phyloP scores from a whole-genome alignment of 768 basidiomycete species.

The Fomitopsis pulvina region DNA sequence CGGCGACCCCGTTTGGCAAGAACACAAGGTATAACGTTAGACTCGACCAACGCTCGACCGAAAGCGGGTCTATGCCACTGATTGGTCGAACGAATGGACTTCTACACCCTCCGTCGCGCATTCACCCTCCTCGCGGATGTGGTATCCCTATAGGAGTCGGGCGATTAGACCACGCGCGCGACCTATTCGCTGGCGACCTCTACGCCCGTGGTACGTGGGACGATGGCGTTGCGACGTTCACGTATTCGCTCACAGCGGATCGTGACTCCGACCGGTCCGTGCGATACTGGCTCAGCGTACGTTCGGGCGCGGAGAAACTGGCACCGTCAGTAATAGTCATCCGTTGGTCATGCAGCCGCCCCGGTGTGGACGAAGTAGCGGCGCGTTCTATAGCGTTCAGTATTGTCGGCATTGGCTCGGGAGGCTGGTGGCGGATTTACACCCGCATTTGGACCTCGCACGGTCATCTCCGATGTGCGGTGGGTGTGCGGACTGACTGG shows the following conservation, averaged over 20 bases:
- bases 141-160: not conserved
- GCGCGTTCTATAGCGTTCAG: not conserved
- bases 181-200: not conserved
- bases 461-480: not conserved
- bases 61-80: too few species aligned
- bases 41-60: not conserved
- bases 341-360: not conserved
- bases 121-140: not conserved
- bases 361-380: not conserved
- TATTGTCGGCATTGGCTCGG: not conserved
- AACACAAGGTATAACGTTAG: not conserved
- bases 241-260: not conserved
- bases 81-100: not conserved
- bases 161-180: not conserved
- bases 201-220: not conserved
- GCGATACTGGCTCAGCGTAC: too few species aligned
- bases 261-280: too few species aligned
- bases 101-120: not conserved
- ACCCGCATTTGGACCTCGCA: not conserved
- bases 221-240: not conserved
- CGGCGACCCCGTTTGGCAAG: not conserved
- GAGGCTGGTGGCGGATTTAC: not conserved
- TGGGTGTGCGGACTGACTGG: too few species aligned
- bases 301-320: not conserved
- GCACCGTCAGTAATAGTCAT: not conserved